Evolutionary conservation across 805 yeast genomes (phyloP), one percentile per base, ranked within the genome.

Genomic region (Saturnispora serradocipensis): DNA sequence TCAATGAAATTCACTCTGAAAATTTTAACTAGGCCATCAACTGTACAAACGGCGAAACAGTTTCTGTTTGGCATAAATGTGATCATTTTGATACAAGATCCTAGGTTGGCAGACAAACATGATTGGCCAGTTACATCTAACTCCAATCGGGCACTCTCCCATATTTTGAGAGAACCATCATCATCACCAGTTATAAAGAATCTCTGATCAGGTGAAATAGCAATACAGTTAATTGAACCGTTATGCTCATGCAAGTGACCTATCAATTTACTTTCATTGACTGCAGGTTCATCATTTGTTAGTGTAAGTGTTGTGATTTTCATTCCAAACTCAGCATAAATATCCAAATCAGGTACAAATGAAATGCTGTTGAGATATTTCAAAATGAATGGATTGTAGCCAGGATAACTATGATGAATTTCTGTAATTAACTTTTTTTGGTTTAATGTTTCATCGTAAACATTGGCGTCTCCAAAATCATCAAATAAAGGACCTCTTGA

Each of bases 141-240:
- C 49, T 82, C 88, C 36, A 90, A 67, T 53, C 81, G 78, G 9
- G 69, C 59, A 0, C 82, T 66, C 61, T 88, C 95, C 97, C 97
- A 93, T 0, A 91, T 66, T 56, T 80, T 84, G 39, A 93, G 60
- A 1, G 69, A 61, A 0, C 97, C 96, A 28, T 76, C 75, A 46
- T 82, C 85, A 7, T 93, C 87, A 2, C 89, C 96, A 2, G 93
- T 82, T 2, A 88, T 69, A 56, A 91, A 81, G 56, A 78, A 84
- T 24, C 77, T 76, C 15, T 80, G 75, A 28, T 84, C 81, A 0
- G 84, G 81, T 5, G 86, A 74, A 0, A 78, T 75, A 1, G 74
- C 77, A 8, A 88, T 61, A 27, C 82, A 68, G 22, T 73, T 80
- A n/a, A 89, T 70, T 2, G 80, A 48, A 0, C 78, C 72, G n/a